Conservation (phyloP, 257 asterid species). For the Solanum ahanhuiri region DNA sequence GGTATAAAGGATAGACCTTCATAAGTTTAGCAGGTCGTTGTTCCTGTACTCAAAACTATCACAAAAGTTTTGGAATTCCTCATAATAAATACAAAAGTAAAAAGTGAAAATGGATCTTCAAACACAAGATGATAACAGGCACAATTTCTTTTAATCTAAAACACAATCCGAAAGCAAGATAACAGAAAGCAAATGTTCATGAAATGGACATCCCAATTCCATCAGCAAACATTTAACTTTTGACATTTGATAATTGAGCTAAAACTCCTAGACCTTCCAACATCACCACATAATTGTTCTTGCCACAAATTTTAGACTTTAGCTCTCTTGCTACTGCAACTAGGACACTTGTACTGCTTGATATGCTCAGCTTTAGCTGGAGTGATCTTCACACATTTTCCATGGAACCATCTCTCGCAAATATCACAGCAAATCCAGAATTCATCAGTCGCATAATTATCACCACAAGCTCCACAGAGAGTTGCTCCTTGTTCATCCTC, state of each 20-base stretch:
- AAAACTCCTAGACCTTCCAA: constrained; percentile 10
- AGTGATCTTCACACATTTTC: constrained; percentile 3
- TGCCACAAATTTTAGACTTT: background rate
- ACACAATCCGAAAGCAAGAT: constrained; percentile 2
- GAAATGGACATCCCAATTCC: constrained; percentile 12
- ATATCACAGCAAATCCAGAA: constrained; percentile 13
- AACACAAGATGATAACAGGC: background rate
- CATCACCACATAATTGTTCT: background rate
- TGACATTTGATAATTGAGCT: background rate
- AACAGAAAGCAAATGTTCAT: constrained; percentile 6
- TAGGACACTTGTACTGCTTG: constrained; percentile 4
- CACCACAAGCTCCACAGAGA: constrained; percentile 54
- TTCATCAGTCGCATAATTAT: constrained; percentile 35
- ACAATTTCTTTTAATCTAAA: background rate
- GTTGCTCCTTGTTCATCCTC: constrained; percentile 49
- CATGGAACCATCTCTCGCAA: constrained; percentile 5
- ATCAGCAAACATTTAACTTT: constrained; percentile 20
- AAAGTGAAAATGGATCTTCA: background rate
- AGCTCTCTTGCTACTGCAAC: constrained; percentile 4
- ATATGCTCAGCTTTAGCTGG: constrained; percentile 1
- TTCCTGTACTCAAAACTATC: background rate
- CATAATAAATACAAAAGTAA: background rate
- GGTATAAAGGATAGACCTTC: background rate
- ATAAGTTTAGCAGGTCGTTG: background rate
- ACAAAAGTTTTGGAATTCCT: background rate